Conservation (phyloP, 352 stramenopile species). For the Aphanomyces cochlioides region DNA sequence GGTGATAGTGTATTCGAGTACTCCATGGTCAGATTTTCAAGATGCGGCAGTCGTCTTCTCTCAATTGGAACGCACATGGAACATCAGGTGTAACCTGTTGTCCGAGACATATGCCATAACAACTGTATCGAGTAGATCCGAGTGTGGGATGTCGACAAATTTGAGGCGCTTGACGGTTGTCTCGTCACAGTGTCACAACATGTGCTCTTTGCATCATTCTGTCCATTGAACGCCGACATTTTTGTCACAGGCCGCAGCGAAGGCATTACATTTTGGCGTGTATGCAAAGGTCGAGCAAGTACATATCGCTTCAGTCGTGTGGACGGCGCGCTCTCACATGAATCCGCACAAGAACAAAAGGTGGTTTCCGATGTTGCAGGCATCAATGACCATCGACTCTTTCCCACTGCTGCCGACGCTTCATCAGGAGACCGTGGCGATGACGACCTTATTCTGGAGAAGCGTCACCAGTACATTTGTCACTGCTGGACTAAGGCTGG, state of each 20-base stretch:
- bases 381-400: neutral
- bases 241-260: conserved; percentile 60
- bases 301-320: conserved; percentile 36
- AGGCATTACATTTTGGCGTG: conserved; percentile 65
- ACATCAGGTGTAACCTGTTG: conserved; percentile 5
- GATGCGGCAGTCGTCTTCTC: conserved; percentile 55
- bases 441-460: conserved; percentile 46
- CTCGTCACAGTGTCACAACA: conserved; percentile 34
- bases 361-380: conserved; percentile 34
- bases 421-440: neutral
- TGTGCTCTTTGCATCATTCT: conserved; percentile 61
- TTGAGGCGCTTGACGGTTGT: conserved; percentile 50
- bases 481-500: conserved; percentile 56
- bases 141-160: conserved; percentile 60
- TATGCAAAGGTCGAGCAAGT: conserved; percentile 41
- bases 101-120: neutral
- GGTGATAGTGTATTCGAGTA: conserved; percentile 49
- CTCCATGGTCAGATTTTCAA: conserved; percentile 59
- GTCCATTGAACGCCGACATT: conserved; percentile 53
- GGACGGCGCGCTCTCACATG: neutral
- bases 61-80: conserved; percentile 41
- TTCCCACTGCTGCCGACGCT: neutral
- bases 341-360: neutral
- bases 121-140: conserved; percentile 31
- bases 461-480: conserved; percentile 44